Evolutionary conservation across 1,284 basidiomycete species (phyloP).

Genomic region (Naganishia liquefaciens): DNA sequence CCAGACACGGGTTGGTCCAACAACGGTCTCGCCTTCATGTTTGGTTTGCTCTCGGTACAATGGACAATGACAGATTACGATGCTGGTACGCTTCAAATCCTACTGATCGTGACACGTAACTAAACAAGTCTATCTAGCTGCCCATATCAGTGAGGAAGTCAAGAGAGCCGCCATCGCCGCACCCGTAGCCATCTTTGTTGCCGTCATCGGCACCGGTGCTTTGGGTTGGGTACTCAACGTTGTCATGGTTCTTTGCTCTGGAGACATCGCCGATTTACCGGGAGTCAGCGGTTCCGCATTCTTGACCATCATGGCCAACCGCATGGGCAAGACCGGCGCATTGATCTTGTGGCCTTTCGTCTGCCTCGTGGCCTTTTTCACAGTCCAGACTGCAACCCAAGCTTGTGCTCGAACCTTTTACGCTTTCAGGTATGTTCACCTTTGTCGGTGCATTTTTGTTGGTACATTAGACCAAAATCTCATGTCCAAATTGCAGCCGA

Average conservation of each 20-base stretch:
- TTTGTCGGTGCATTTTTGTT: no score
- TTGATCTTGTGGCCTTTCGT: slow-evolving; percentile 66
- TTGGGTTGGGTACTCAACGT: slow-evolving; percentile 83
- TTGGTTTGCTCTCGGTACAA: slow-evolving; percentile 85
- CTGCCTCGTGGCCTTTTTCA: slow-evolving; percentile 74
- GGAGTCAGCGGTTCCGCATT: slow-evolving; percentile 72
- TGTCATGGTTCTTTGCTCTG: slow-evolving; percentile 74
- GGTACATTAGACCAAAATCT: neutral
- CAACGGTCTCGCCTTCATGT: slow-evolving; percentile 77
- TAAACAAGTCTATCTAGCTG: slow-evolving; percentile 53
- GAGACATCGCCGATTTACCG: slow-evolving; percentile 46
- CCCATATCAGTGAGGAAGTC: slow-evolving; percentile 92
- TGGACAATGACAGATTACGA: slow-evolving; percentile 74
- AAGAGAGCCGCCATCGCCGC: slow-evolving; percentile 83
- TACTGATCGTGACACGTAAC: neutral
- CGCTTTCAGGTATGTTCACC: slow-evolving; percentile 71
- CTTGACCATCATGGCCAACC: slow-evolving; percentile 71
- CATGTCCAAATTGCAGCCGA: slow-evolving; percentile 31
- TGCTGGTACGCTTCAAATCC: slow-evolving; percentile 27
- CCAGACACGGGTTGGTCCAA: slow-evolving; percentile 68
- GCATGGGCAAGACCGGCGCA: slow-evolving; percentile 70
- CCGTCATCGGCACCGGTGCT: slow-evolving; percentile 79
- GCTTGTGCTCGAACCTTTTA: slow-evolving; percentile 84
- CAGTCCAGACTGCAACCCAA: slow-evolving; percentile 75
- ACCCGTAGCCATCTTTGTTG: slow-evolving; percentile 79